A percentile compares a stretch with the other conserved stretches of the same genome.
phyloP scores from a whole-genome alignment of 2,329 filamentous ascomycete species.

The Amphichorda felina region DNA sequence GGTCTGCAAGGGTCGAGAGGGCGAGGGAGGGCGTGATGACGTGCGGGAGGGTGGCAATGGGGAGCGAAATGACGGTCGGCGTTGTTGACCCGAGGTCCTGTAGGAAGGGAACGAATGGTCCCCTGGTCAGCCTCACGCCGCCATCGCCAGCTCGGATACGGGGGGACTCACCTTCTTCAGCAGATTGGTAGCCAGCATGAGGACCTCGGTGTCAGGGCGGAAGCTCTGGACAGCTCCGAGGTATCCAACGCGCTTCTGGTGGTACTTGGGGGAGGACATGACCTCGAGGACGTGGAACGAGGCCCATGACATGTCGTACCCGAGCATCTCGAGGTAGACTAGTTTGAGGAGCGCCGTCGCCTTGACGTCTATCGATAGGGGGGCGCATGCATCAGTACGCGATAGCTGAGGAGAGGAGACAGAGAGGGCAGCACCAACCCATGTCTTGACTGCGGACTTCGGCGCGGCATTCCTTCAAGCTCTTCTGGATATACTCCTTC shows the following conservation, averaged over 20 bases:
- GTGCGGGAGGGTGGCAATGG: constrained; percentile 83
- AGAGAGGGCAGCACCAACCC: constrained; percentile 29
- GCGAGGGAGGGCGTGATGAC: constrained; percentile 88
- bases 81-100: constrained; percentile 63
- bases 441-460: constrained; percentile 92
- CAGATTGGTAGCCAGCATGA: constrained; percentile 95
- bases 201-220: constrained; percentile 84
- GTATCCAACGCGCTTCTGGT: constrained; percentile 92
- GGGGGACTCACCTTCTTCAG: constrained; percentile 63
- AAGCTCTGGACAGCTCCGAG: constrained; percentile 94
- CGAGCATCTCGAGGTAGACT: constrained; percentile 97
- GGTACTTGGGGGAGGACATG: constrained; percentile 92
- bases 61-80: constrained; percentile 69
- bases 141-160: no score
- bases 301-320: constrained; percentile 99
- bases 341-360: constrained; percentile 91
- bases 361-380: constrained; percentile 64
- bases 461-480: constrained; percentile 85
- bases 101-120: no score
- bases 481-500: constrained; percentile 88
- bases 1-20: constrained; percentile 75
- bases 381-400: not conserved
- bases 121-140: no score
- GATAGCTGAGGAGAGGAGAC: not conserved
- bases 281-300: constrained; percentile 97